Percentiles rank a stretch among this genome's conserved stretches.
These are phyloP conservation scores for Diaporthe caulivora DNA, from an alignment of 2,329 filamentous ascomycete species.

Conservation along the genomic window DNA sequence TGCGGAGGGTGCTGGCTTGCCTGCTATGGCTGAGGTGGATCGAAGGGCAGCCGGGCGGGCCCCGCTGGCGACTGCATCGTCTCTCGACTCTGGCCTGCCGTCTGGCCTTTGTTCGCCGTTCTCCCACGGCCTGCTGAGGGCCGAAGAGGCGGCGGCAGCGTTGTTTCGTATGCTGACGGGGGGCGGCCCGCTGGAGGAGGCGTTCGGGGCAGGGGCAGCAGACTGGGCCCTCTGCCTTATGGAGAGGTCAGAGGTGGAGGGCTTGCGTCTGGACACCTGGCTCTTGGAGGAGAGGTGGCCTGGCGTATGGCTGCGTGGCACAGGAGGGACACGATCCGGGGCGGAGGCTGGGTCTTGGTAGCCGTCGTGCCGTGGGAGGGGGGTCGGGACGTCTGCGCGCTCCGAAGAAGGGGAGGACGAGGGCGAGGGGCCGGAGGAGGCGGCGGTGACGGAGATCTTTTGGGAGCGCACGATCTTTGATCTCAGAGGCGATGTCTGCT, in stretches of 20 bases:
- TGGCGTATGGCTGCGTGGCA: slow-evolving; percentile 71
- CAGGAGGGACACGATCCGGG: slow-evolving; percentile 52
- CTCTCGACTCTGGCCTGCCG: slow-evolving; percentile 45
- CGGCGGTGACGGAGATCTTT: slow-evolving; percentile 58
- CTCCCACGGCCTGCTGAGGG: slow-evolving; percentile 37
- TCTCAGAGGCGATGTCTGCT: slow-evolving; percentile 53
- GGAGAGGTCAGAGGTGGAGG: slow-evolving; percentile 60
- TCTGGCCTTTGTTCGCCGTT: slow-evolving; percentile 42
- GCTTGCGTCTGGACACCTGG: slow-evolving; percentile 62
- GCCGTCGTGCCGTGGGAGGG: slow-evolving; percentile 42
- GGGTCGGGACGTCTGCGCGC: slow-evolving; percentile 23
- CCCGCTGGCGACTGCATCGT: slow-evolving; percentile 46
- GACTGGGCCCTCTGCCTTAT: slow-evolving; percentile 63
- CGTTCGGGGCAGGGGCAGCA: slow-evolving; percentile 52
- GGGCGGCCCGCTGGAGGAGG: slow-evolving; percentile 37
- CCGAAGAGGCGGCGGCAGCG: slow-evolving; percentile 32
- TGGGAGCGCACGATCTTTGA: slow-evolving; percentile 65
- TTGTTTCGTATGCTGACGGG: slow-evolving; percentile 35
- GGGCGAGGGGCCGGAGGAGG: slow-evolving; percentile 49
- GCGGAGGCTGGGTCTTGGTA: slow-evolving; percentile 48
- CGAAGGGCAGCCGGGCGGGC: slow-evolving; percentile 61
- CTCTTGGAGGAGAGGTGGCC: slow-evolving; percentile 72
- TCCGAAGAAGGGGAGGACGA: slow-evolving; percentile 25
- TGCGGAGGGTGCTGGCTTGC: slow-evolving; percentile 47
- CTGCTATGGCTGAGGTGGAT: slow-evolving; percentile 65